Evolutionary conservation across 331 rosid species (phyloP), one percentile per base, ranked within the genome.

Genomic region (Ulmus americana): DNA sequence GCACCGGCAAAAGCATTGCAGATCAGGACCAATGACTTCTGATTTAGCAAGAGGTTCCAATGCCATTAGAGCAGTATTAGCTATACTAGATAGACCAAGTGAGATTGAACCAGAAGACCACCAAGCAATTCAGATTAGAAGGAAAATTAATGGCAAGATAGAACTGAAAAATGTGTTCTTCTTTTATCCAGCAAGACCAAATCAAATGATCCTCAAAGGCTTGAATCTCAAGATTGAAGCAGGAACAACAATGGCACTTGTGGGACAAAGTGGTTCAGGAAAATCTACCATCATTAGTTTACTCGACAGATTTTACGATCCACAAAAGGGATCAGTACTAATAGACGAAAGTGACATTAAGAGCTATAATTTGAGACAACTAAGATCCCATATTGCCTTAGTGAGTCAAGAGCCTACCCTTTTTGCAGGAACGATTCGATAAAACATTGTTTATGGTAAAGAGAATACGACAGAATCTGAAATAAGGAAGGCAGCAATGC

Each of bases 391-490:
- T 40, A 80, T 90, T 70, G 88, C 89, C 35, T 66, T 90, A 43
- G 95, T 90, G 71, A 85, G 91, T 57, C 88, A 90, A n/a, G 95
- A 87, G 74, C 88, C 95, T 1, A 77, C 87, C 7, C 91, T 88
- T 10, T 83, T 80, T 45, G 86, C 85, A 40, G 89, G 87, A 70
- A 85, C 85, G 6, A 82, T 90, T 45, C 80, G 81, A 7, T 86
- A 90, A 6, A 90, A 88, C 86, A 90, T 88, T 59, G 65, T 70
- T 0, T 85, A 77, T 20, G 88, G 89, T 6, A 70, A 72, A 65
- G 80, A 75, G n/a, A 75, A 85, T 74, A 84, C 82, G 10, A 65
- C 83, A 10, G 90, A 79, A 55, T 72, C 49, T 67, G 91, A 88
- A 77, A 56, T 82, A 51, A 79, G 77, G 74, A 81, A 69, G 63